Percentiles rank a stretch among this genome's conserved stretches.
Evolutionary conservation across 73 alveolate species (phyloP).

Genomic region (Tetrahymena elliotti): DNA sequence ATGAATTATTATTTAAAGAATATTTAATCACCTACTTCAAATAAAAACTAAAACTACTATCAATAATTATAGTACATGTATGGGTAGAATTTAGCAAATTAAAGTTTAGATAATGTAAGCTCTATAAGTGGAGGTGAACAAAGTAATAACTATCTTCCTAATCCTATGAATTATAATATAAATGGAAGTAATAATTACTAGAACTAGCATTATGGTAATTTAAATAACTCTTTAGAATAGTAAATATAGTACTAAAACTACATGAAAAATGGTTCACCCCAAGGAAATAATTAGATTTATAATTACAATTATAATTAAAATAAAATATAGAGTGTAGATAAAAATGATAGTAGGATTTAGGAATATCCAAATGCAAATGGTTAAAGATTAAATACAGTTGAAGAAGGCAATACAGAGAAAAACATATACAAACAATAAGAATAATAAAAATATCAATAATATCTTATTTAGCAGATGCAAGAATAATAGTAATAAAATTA

Average conservation of each 20-base stretch:
- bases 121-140: background rate
- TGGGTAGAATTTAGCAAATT: background rate
- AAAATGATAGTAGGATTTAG: background rate
- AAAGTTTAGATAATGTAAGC: background rate
- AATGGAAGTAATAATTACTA: background rate
- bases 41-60: background rate
- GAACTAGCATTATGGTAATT: background rate
- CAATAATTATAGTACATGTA: background rate
- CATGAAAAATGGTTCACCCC: background rate
- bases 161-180: background rate
- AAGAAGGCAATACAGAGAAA: background rate
- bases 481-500: background rate
- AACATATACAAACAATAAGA: background rate
- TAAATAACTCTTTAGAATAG: background rate
- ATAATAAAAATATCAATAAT: background rate
- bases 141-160: background rate
- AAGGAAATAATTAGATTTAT: background rate
- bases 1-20: background rate
- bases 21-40: background rate
- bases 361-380: background rate
- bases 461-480: background rate
- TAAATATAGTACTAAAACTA: background rate
- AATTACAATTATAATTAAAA: background rate
- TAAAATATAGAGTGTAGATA: background rate
- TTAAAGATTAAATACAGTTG: background rate